Evolutionary conservation across 441 rosid genomes (phyloP).

Genomic region (Corymbia calophylla): DNA sequence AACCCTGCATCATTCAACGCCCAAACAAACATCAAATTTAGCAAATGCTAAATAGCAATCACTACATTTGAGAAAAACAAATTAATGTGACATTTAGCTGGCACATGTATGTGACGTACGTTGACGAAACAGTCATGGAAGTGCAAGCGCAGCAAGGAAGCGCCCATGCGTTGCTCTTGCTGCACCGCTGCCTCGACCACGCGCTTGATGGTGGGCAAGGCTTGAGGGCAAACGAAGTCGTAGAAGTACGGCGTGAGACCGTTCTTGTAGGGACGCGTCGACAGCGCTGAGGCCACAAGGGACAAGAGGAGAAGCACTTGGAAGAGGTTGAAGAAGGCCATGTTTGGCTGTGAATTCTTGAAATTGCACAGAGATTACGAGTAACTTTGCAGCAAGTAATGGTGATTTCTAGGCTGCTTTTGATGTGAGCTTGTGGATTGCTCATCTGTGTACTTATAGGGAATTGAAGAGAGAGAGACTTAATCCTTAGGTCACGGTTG

Average conservation of each 20-base stretch:
- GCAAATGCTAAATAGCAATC: background rate
- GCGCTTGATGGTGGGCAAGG: slow-evolving; percentile 1
- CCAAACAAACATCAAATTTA: background rate
- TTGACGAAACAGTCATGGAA: slow-evolving; percentile 19
- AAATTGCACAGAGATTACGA: background rate
- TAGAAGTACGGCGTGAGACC: slow-evolving; percentile 1
- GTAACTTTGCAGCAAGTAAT: background rate
- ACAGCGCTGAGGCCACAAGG: background rate
- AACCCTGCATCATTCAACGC: slow-evolving; percentile 9
- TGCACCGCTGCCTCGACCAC: slow-evolving; percentile 3
- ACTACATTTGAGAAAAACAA: background rate
- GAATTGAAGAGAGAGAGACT: background rate
- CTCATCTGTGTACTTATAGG: background rate
- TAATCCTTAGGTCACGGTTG: background rate
- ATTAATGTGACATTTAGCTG: background rate
- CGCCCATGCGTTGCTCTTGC: slow-evolving; percentile 19
- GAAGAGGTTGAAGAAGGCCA: background rate
- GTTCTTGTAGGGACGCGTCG: background rate
- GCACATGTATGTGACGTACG: background rate
- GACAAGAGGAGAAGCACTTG: background rate
- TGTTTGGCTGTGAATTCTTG: background rate
- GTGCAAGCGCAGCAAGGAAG: slow-evolving; percentile 16
- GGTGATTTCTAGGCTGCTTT: background rate
- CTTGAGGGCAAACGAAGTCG: slow-evolving; percentile 2
- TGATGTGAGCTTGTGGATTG: background rate